Evolutionary conservation across 352 stramenopile genomes (phyloP).

Genomic region (Phytophthora sp.): DNA sequence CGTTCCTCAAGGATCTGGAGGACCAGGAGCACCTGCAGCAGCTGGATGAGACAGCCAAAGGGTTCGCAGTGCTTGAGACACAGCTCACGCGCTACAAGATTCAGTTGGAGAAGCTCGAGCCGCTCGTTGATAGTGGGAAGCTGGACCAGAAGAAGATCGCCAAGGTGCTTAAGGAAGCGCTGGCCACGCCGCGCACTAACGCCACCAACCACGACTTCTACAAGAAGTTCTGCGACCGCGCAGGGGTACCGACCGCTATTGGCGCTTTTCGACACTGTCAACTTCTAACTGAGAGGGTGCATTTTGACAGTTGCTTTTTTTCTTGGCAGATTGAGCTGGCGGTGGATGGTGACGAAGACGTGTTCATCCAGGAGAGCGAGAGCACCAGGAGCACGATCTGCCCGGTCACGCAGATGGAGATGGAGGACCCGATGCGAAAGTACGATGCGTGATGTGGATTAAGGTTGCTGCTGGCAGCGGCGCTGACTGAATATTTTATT

Average conservation of each 20-base stretch:
- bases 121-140: conserved; percentile 51
- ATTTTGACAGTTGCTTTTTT: background rate
- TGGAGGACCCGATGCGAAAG: conserved; percentile 80
- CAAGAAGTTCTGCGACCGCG: conserved; percentile 79
- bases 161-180: conserved; percentile 60
- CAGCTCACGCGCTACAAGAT: conserved; percentile 73
- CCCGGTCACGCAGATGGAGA: conserved; percentile 84
- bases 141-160: conserved; percentile 65
- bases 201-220: conserved; percentile 70
- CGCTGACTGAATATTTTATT: conserved; percentile 11
- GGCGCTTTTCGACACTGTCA: background rate
- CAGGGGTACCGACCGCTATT: too few species aligned
- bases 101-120: conserved; percentile 72
- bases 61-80: conserved; percentile 68
- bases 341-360: conserved; percentile 73
- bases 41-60: conserved; percentile 73
- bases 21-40: conserved; percentile 58
- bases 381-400: conserved; percentile 76
- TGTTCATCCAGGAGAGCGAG: conserved; percentile 84
- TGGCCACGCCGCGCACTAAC: conserved; percentile 66
- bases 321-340: conserved; percentile 77
- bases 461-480: background rate
- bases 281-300: background rate
- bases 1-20: conserved; percentile 67
- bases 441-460: conserved; percentile 23